phyloP scores from a whole-genome alignment of 345 rosid genomes.

The Firmiana major region DNA sequence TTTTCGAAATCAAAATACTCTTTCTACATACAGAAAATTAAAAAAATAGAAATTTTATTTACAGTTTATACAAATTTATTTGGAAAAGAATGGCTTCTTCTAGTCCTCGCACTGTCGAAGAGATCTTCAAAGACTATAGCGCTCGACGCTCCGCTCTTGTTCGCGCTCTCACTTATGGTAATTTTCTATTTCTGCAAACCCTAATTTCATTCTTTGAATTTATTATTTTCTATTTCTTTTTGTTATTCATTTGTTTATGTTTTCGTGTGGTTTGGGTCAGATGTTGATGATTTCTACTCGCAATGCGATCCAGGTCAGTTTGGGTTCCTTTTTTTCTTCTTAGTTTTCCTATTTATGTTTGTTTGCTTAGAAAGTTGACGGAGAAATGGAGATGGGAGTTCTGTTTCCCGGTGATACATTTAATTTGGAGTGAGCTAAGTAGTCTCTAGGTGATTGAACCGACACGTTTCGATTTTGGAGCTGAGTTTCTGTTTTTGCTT shows the following conservation, averaged over 20 bases:
- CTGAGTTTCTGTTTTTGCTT: not conserved
- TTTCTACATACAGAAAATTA: not conserved
- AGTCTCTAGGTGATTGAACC: not conserved
- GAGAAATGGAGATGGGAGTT: not conserved
- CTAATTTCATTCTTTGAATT: not conserved
- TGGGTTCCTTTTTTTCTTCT: not conserved
- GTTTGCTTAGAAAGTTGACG: slow-evolving; percentile 4
- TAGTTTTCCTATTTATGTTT: not conserved
- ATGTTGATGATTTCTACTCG: slow-evolving; percentile 86
- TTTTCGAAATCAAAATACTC: not conserved
- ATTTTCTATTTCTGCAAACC: slow-evolving; percentile 5
- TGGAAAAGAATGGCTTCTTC: slow-evolving; percentile 29
- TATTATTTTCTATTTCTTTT: not conserved
- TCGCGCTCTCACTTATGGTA: slow-evolving; percentile 90
- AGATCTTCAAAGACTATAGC: slow-evolving; percentile 67
- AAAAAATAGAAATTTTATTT: not conserved
- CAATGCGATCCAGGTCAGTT: slow-evolving; percentile 95
- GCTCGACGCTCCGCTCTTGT: slow-evolving; percentile 82
- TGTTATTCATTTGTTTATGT: not conserved
- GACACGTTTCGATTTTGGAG: not conserved
- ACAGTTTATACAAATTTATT: not conserved
- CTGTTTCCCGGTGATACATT: not conserved
- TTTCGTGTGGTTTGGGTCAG: slow-evolving; percentile 32
- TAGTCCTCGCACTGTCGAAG: slow-evolving; percentile 74
- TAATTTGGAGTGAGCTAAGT: not conserved